Base-by-base conservation (phyloP, 352 stramenopile species). In the Phytophthora sp. region DNA sequence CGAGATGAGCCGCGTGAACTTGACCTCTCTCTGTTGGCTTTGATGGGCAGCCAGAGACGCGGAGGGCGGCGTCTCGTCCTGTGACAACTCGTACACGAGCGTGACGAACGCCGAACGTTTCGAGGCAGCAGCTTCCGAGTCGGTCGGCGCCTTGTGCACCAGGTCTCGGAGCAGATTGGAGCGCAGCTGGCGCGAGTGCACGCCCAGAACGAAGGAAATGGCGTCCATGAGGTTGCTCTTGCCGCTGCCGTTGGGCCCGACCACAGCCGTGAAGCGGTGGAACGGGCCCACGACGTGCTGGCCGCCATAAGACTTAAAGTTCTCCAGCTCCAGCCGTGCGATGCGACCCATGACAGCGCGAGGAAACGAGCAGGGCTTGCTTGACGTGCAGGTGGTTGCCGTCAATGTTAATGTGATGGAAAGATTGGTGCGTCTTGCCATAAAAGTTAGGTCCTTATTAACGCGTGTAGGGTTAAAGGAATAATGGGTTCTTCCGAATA, bases 241-340 rank as follows among this genome's bases (percentile, higher is more conserved):
- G 18, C 97, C 85, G 20, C 91, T 88, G 44, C 98, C 98, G 79
- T 99, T 99, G 31, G 98, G 98, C 1, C 98, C 98, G 46, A 99
- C 93, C 42, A 99, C 93, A 39, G 93, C 97, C 30, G 97, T 99
- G 73, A 99, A 99, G 64, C 97, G 90, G 46, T 95, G 81, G 78
- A 99, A 99, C 15, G 98, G 98, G 15, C 97, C 97, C 57, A 99
- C 97, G 30, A 90, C 86, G 42, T 96, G 89, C 18, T 42, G 56
- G 3, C 98, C 98, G 30, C 88, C 93, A 71, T 99, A 99, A 7
- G 91, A 98, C 80, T 99, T 99, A 92, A 99, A 99, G 81, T 99
- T 99, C 72, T 99, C 93, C 27, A 99, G 74, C 88, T 99, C 97
- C n/a, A 99, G 77, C 38, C 96, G 74, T 84, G 86, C 59, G 51